Evolutionary conservation across 2,329 filamentous ascomycete species (phyloP), one percentile per base, ranked within the genome.

Genomic region (Metarhizium robertsii): DNA sequence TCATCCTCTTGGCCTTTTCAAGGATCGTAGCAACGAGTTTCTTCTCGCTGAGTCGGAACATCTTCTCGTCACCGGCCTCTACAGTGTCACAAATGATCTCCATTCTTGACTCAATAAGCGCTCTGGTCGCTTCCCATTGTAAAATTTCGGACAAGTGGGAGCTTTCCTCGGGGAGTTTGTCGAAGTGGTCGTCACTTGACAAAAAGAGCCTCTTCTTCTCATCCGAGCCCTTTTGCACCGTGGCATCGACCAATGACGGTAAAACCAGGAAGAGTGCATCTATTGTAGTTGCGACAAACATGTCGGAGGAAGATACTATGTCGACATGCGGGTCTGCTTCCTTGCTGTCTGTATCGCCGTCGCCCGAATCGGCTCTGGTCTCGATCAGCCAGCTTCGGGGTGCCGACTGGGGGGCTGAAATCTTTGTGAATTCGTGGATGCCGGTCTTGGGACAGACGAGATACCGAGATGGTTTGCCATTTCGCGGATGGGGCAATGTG

Each of bases 221-320:
- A 50, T 78, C 73, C 29, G 75, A 73, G 11, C 67, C 63, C 49
- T 75, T 75, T 13, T 72, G 61, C 3, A 65, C 53, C 53, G 69
- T 68, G 38, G 71, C 63, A 43, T 81, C 69, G 1, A 75, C 72
- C 2, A 97, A 77, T 4, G 85, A 80, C 0, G 92, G 88, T 1
- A 97, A 75, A 3, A 95, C 67, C 52, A 97, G 76, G 72, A 97
- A 97, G 3, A 96, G 66, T 5, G 89, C 80, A 68, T 99, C 94
- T 54, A 96, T 76, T 2, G 84, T 81, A 1, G 94, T 96, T 8
- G 92, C 90, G 57, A 97, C 72, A 64, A 88, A 87, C n/a, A 97
- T 73, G 57, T 91, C 84, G 38, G 90, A 84, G 47, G 78, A 79
- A 63, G 85, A 84, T 38, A 84, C 79, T 29, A 90, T 62, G 30